These are phyloP conservation scores for Lumnitzera racemosa DNA, from an alignment of 345 rosid genomes.

Conservation along the genomic window DNA sequence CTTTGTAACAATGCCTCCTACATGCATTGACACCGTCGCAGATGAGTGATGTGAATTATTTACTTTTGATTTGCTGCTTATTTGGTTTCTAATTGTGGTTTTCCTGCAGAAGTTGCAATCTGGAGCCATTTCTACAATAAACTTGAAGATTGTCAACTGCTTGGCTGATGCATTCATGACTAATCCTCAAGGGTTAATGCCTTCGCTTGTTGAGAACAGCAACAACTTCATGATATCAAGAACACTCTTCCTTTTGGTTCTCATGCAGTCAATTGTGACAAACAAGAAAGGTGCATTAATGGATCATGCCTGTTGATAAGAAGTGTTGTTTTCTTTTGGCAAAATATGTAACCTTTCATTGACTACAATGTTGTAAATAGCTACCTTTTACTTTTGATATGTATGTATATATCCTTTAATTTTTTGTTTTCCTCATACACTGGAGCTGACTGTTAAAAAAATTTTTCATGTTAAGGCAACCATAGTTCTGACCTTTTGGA, in stretches of 20 bases:
- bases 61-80: background rate
- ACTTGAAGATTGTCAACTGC: slow-evolving; percentile 51
- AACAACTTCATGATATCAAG: slow-evolving; percentile 38
- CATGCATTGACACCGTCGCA: too few species aligned
- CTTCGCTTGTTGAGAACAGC: slow-evolving; percentile 51
- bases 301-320: background rate
- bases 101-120: slow-evolving; percentile 42
- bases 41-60: background rate
- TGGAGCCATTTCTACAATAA: slow-evolving; percentile 35
- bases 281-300: slow-evolving; percentile 27
- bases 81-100: background rate
- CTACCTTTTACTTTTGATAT: too few species aligned
- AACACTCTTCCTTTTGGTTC: slow-evolving; percentile 58
- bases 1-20: too few species aligned
- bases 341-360: background rate
- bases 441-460: slow-evolving; percentile 13
- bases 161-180: slow-evolving; percentile 43
- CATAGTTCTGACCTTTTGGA: slow-evolving; percentile 47
- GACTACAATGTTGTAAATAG: too few species aligned
- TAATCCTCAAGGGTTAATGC: slow-evolving; percentile 40
- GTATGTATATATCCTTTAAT: background rate
- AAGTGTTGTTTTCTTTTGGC: background rate
- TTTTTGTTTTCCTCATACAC: slow-evolving; percentile 4
- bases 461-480: slow-evolving; percentile 21
- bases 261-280: slow-evolving; percentile 54